phyloP scores from a whole-genome alignment of 768 basidiomycete species.

The Lanmaoa pseudosensibilis region DNA sequence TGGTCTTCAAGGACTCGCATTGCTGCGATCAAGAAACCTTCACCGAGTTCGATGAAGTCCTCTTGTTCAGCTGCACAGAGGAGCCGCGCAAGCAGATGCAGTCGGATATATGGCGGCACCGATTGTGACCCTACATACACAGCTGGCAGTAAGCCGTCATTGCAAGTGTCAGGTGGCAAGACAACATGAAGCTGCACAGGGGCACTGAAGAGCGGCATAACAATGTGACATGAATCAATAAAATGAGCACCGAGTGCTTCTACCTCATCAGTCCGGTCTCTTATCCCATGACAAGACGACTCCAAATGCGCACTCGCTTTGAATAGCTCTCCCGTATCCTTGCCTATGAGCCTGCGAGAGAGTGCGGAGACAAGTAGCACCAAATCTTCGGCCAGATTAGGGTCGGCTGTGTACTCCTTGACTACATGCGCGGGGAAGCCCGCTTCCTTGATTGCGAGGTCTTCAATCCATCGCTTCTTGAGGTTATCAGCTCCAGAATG shows the following conservation, averaged over 20 bases:
- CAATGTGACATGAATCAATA: constrained; percentile 45
- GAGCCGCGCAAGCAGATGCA: constrained; percentile 73
- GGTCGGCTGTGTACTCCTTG: constrained; percentile 47
- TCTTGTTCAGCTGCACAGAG: constrained; percentile 54
- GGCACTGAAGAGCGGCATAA: constrained; percentile 64
- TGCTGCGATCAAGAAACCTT: constrained; percentile 70
- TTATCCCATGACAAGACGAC: constrained; percentile 12
- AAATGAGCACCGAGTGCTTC: constrained; percentile 58
- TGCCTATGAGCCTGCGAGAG: constrained; percentile 54
- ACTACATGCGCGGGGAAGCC: constrained; percentile 79
- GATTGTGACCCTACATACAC: constrained; percentile 73
- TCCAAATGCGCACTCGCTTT: constrained; percentile 35
- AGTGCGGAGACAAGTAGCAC: constrained; percentile 55
- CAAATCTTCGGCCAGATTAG: constrained; percentile 45
- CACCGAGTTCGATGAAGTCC: constrained; percentile 60
- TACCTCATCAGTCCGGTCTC: constrained; percentile 40
- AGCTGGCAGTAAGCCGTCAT: constrained; percentile 54
- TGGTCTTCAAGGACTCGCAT: constrained; percentile 70
- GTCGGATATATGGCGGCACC: constrained; percentile 76
- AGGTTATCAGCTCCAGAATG: constrained; percentile 64
- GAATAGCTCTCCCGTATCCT: constrained; percentile 29
- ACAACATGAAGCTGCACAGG: constrained; percentile 69
- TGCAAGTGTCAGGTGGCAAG: constrained; percentile 38
- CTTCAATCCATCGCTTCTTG: constrained; percentile 75
- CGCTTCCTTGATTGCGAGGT: constrained; percentile 78